Evolutionary conservation across 306 rosid genomes (phyloP).

Genomic region (Albizia julibrissin): DNA sequence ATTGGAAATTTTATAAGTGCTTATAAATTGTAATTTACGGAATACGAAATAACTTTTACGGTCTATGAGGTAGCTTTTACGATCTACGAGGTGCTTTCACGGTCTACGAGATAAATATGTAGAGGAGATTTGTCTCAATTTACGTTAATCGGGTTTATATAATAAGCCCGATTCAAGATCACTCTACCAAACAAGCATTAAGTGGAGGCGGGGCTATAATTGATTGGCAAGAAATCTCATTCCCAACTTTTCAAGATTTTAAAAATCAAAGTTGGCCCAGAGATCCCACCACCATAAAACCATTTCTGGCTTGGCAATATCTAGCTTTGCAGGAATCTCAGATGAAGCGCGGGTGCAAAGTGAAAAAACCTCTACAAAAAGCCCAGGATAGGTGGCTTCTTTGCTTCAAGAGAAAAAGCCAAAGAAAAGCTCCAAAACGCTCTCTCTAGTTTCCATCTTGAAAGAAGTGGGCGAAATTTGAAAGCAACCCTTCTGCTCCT

Average conservation of each 20-base stretch:
- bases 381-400: conserved; percentile 10
- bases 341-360: conserved; percentile 13
- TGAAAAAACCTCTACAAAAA: not conserved
- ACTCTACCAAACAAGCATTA: too few species aligned
- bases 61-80: too few species aligned
- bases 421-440: conserved; percentile 20
- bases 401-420: conserved; percentile 12
- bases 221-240: not conserved
- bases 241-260: not conserved
- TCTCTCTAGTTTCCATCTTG: not conserved
- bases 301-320: conserved; percentile 1
- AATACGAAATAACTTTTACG: too few species aligned
- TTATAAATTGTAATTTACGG: too few species aligned
- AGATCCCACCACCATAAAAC: not conserved
- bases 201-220: not conserved
- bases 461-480: conserved; percentile 12
- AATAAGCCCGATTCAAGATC: too few species aligned
- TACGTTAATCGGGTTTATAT: too few species aligned
- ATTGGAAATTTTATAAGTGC: too few species aligned
- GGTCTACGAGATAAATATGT: too few species aligned
- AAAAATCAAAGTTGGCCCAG: not conserved
- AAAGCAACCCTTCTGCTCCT: conserved; percentile 8
- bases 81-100: too few species aligned
- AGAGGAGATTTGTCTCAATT: too few species aligned
- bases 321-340: not conserved